These are phyloP conservation scores for Metschnikowia vanudenii DNA, from an alignment of 805 yeast species.

Conservation along the genomic window DNA sequence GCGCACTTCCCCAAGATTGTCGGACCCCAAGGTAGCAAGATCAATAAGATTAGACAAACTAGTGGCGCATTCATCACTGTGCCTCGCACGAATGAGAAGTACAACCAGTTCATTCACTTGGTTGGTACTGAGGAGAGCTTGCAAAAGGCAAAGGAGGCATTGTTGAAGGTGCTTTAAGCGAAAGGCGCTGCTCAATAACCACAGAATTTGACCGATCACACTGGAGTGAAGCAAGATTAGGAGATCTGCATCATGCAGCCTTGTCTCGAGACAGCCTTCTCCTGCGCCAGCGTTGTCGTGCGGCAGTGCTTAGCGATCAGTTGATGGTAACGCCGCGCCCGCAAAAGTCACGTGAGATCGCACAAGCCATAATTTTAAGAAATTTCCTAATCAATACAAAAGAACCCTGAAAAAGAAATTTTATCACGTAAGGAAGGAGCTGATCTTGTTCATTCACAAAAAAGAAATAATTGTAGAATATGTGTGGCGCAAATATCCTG, in stretches of 20 bases:
- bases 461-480: background rate
- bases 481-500: too few species aligned
- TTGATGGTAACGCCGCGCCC: background rate
- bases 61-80: conserved; percentile 59
- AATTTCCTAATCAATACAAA: background rate
- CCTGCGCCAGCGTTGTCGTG: too few species aligned
- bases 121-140: conserved; percentile 61
- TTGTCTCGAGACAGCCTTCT: background rate
- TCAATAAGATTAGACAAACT: conserved; percentile 58
- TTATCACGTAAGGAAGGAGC: background rate
- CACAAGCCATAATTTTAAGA: background rate
- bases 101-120: conserved; percentile 53
- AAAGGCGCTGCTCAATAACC: background rate
- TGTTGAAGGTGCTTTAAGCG: conserved; percentile 10
- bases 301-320: background rate
- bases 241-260: background rate
- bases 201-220: background rate
- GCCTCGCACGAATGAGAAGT: conserved; percentile 56
- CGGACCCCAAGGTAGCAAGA: conserved; percentile 73
- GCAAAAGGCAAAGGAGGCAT: conserved; percentile 24
- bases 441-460: background rate
- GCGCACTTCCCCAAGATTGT: conserved; percentile 58
- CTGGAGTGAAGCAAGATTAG: background rate
- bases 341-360: conserved; percentile 8
- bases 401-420: conserved; percentile 5